Evolutionary conservation across 441 rosid species (phyloP).

Genomic region (Raphanus hybrid): DNA sequence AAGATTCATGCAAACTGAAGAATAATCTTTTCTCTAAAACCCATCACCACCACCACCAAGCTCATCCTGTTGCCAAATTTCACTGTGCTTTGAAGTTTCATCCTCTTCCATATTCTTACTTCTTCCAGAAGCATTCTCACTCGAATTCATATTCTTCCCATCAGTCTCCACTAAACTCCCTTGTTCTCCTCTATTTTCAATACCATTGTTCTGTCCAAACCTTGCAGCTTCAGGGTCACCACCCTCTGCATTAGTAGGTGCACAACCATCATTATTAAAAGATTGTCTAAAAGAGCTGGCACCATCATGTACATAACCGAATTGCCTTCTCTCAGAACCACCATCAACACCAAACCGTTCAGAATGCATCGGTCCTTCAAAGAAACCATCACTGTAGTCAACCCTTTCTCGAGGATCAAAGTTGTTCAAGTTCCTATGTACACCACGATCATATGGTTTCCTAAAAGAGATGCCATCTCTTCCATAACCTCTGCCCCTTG

Average conservation of each 20-base stretch:
- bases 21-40: conserved; percentile 68
- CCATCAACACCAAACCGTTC: conserved; percentile 70
- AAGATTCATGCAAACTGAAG: conserved; percentile 35
- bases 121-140: conserved; percentile 67
- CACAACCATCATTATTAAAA: conserved; percentile 53
- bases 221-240: conserved; percentile 58
- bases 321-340: conserved; percentile 68
- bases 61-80: conserved; percentile 55
- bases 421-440: conserved; percentile 60
- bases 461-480: conserved; percentile 62
- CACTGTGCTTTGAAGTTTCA: conserved; percentile 61
- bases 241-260: conserved; percentile 55
- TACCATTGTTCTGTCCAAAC: conserved; percentile 53
- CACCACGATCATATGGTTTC: conserved; percentile 62
- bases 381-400: conserved; percentile 55
- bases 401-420: conserved; percentile 68
- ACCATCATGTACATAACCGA: conserved; percentile 71
- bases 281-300: conserved; percentile 66
- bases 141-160: conserved; percentile 57
- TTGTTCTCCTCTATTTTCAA: conserved; percentile 54
- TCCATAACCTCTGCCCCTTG: conserved; percentile 43
- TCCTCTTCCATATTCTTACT: conserved; percentile 61
- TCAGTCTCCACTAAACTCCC: conserved; percentile 65
- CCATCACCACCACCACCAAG: conserved; percentile 56
- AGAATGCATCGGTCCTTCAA: conserved; percentile 61